These are phyloP conservation scores for Discostella stelligeroides DNA, from an alignment of 108 stramenopile genomes.

Conservation along the genomic window DNA sequence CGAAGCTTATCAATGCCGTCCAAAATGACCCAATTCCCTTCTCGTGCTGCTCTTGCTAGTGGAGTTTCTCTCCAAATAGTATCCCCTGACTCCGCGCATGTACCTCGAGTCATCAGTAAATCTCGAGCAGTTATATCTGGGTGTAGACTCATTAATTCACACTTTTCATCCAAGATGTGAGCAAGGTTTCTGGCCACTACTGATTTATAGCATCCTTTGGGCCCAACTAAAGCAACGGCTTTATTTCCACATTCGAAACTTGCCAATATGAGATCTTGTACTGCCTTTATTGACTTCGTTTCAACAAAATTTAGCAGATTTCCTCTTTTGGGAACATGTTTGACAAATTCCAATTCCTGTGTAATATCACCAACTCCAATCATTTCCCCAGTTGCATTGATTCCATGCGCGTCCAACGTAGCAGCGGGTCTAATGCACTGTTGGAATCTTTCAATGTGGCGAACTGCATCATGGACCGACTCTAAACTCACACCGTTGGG, in stretches of 20 bases:
- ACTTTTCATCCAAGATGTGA: constrained; percentile 43
- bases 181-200: constrained; percentile 56
- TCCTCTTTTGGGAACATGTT: background rate
- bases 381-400: constrained; percentile 27
- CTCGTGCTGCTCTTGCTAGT: constrained; percentile 65
- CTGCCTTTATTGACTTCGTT: constrained; percentile 47
- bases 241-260: constrained; percentile 55
- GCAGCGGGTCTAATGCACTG: constrained; percentile 31
- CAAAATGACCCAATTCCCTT: constrained; percentile 62
- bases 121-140: constrained; percentile 81
- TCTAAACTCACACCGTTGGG: constrained; percentile 36
- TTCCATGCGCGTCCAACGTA: constrained; percentile 47
- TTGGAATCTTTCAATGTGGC: constrained; percentile 34
- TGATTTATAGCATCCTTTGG: constrained; percentile 79
- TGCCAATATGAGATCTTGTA: constrained; percentile 52
- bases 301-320: constrained; percentile 27
- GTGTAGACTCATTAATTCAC: constrained; percentile 68
- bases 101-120: constrained; percentile 71
- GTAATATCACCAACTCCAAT: constrained; percentile 43
- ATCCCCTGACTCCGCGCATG: constrained; percentile 61
- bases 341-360: constrained; percentile 6
- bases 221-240: constrained; percentile 65
- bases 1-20: constrained; percentile 87
- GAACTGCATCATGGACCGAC: constrained; percentile 42
- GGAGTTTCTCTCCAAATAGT: constrained; percentile 84